Conservation (phyloP, 805 yeast species). For the Ascoidea rubescens region DNA sequence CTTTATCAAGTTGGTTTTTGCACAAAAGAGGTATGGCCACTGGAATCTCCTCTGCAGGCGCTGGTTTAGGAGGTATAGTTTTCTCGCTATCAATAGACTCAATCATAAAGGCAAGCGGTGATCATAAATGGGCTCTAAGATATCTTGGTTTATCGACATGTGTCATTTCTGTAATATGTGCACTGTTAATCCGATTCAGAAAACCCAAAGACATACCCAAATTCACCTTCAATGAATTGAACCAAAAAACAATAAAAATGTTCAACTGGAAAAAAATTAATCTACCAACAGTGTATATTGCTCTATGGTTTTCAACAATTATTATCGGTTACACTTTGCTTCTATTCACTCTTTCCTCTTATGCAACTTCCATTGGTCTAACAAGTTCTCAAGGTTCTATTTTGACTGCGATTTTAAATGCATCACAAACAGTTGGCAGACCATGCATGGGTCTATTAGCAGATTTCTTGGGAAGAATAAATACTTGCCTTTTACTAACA, state of each 20-base stretch:
- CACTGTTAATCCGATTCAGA: conserved; percentile 6
- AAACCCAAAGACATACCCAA: conserved; percentile 13
- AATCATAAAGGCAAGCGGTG: conserved; percentile 17
- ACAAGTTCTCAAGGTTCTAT: conserved; percentile 28
- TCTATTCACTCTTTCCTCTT: conserved; percentile 33
- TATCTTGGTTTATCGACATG: conserved; percentile 5
- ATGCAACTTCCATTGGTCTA: conserved; percentile 33
- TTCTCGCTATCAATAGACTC: conserved; percentile 24
- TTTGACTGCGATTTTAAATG: conserved; percentile 31
- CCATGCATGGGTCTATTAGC: conserved; percentile 32
- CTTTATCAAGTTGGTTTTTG: conserved; percentile 45
- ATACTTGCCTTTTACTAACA: conserved; percentile 23
- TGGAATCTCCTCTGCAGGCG: conserved; percentile 25
- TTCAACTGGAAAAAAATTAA: conserved; percentile 19
- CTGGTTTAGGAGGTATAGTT: conserved; percentile 30
- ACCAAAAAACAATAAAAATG: conserved; percentile 17
- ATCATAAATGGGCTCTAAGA: conserved; percentile 10
- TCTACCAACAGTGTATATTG: no score
- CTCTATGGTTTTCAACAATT: conserved; percentile 16
- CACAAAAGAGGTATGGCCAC: conserved; percentile 28
- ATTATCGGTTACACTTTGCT: conserved; percentile 27
- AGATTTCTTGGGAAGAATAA: conserved; percentile 33
- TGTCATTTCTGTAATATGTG: conserved; percentile 2
- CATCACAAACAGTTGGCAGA: conserved; percentile 34
- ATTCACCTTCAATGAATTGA: conserved; percentile 10